Evolutionary conservation across 108 stramenopile genomes (phyloP).

Genomic region (Cyclotella choctawhatcheeana): DNA sequence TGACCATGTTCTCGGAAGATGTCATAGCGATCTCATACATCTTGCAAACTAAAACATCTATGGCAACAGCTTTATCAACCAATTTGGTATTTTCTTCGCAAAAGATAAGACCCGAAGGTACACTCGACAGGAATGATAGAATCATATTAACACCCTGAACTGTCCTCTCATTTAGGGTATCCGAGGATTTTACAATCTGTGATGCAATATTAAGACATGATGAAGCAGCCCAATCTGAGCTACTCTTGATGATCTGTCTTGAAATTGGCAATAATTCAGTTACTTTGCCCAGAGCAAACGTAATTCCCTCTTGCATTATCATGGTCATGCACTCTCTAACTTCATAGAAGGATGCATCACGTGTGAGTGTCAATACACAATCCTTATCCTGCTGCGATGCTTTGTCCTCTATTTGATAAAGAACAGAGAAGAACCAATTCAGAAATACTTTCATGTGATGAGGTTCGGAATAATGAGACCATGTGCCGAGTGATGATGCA

Average conservation of each 20-base stretch:
- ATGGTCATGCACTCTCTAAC: slow-evolving; percentile 27
- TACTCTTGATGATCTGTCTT: not conserved
- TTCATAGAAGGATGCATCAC: slow-evolving; percentile 51
- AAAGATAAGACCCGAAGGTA: slow-evolving; percentile 16
- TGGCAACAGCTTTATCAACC: slow-evolving; percentile 20
- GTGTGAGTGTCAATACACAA: slow-evolving; percentile 33
- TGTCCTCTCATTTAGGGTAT: not conserved
- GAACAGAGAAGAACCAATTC: slow-evolving; percentile 40
- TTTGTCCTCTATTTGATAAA: slow-evolving; percentile 12
- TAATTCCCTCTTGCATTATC: slow-evolving; percentile 31
- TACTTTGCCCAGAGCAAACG: slow-evolving; percentile 20
- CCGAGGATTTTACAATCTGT: slow-evolving; percentile 10
- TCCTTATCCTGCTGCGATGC: slow-evolving; percentile 15
- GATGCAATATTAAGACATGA: slow-evolving; percentile 1
- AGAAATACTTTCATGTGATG: slow-evolving; percentile 41
- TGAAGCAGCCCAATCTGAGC: not conserved
- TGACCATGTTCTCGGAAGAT: not conserved
- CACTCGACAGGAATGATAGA: slow-evolving; percentile 44
- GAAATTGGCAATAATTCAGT: not conserved
- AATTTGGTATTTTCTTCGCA: slow-evolving; percentile 25
- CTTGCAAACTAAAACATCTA: slow-evolving; percentile 29
- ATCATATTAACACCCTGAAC: slow-evolving; percentile 11
- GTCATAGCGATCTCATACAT: not conserved
- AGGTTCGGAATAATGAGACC: slow-evolving; percentile 39
- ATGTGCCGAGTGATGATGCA: slow-evolving; percentile 41